Percentiles rank a stretch among this genome's conserved stretches.
phyloP scores from a whole-genome alignment of 129 eudicot species.

The Escallonia rubra region DNA sequence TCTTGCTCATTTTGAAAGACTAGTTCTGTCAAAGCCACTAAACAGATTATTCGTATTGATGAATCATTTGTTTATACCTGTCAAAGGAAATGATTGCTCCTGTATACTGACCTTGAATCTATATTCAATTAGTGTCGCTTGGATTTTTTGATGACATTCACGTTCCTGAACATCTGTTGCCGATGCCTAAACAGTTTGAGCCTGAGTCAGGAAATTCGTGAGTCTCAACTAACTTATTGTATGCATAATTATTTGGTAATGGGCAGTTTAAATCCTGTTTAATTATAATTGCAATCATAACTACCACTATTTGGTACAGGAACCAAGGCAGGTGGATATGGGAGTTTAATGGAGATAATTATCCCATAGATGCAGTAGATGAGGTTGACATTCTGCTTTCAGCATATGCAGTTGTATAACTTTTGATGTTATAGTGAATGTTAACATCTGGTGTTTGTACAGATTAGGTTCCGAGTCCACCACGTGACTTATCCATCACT shows the following conservation, averaged over 20 bases:
- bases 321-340: conserved; percentile 65
- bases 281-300: neutral
- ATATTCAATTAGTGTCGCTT: conserved; percentile 64
- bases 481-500: conserved; percentile 55
- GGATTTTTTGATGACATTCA: conserved; percentile 95
- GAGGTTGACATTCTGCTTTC: conserved; percentile 42
- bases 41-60: neutral
- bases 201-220: conserved; percentile 49
- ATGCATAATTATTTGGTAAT: neutral
- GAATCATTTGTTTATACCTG: conserved; percentile 7
- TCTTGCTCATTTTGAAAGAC: neutral
- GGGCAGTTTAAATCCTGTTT: neutral
- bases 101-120: conserved; percentile 8
- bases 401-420: neutral
- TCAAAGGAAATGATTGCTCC: neutral
- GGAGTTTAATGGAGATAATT: conserved; percentile 43
- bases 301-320: conserved; percentile 23
- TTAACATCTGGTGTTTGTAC: conserved; percentile 16
- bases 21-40: neutral
- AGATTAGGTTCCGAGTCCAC: conserved; percentile 85
- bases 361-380: conserved; percentile 47
- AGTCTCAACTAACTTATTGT: conserved; percentile 18
- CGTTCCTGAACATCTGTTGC: conserved; percentile 63
- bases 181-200: conserved; percentile 44
- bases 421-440: neutral